Percentiles rank a stretch among this genome's conserved stretches.
Conservation (phyloP, 1,284 basidiomycete genomes). For the Moesziomyces sp. region DNA sequence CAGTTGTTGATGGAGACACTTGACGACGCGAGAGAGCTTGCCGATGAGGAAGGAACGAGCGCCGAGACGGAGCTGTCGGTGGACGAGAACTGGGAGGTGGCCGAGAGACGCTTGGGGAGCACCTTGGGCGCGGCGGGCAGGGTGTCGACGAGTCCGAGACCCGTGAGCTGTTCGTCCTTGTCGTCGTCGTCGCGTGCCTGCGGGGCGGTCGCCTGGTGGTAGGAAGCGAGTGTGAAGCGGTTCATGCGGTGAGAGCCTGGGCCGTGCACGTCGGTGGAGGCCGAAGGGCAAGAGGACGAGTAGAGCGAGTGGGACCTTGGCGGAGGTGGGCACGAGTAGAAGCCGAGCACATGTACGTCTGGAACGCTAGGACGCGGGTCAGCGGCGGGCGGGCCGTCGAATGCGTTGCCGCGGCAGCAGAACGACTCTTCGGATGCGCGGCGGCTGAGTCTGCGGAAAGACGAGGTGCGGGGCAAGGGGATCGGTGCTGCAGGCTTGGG, state of each 20-base stretch:
- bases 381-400: background rate
- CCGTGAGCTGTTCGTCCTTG: slow-evolving; percentile 7
- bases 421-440: background rate
- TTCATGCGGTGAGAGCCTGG: background rate
- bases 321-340: background rate
- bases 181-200: slow-evolving; percentile 1
- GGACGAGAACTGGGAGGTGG: slow-evolving; percentile 18
- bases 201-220: background rate
- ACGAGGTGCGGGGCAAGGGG: background rate
- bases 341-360: background rate
- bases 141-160: slow-evolving; percentile 14
- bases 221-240: background rate
- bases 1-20: slow-evolving; percentile 17
- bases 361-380: background rate
- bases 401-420: background rate
- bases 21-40: slow-evolving; percentile 21
- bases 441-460: background rate
- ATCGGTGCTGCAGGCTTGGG: too few species aligned
- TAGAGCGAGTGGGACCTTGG: background rate
- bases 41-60: slow-evolving; percentile 11
- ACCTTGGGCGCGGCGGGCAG: slow-evolving; percentile 19
- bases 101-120: slow-evolving; percentile 18
- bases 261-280: background rate
- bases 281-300: background rate
- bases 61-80: slow-evolving; percentile 13